Evolutionary conservation across 495 filamentous ascomycete genomes (phyloP).

Genomic region (Lentithecium fluviatile): DNA sequence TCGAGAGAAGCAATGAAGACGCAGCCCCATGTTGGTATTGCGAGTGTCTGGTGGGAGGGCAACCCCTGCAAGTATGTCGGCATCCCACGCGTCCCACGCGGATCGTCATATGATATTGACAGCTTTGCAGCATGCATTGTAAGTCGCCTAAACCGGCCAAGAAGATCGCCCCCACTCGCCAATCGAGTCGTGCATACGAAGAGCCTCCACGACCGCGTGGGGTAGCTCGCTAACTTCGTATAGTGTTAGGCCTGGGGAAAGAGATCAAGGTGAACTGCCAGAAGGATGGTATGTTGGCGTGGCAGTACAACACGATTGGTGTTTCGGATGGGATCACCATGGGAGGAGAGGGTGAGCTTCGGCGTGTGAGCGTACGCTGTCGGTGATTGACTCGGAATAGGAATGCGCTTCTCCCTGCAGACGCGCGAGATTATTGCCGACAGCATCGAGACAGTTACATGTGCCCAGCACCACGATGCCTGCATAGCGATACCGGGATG

Average conservation of each 20-base stretch:
- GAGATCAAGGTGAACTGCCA: slow-evolving; percentile 81
- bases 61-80: slow-evolving; percentile 77
- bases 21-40: slow-evolving; percentile 83
- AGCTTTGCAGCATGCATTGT: slow-evolving; percentile 43
- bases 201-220: neutral
- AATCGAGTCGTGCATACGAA: neutral
- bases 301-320: slow-evolving; percentile 93
- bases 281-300: slow-evolving; percentile 84
- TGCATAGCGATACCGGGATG: slow-evolving; percentile 94
- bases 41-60: slow-evolving; percentile 97
- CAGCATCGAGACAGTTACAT: slow-evolving; percentile 88
- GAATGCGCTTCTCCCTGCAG: slow-evolving; percentile 97
- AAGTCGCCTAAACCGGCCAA: slow-evolving; percentile 14
- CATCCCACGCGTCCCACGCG: slow-evolving; percentile 19
- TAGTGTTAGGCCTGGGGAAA: slow-evolving; percentile 83
- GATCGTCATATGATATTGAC: slow-evolving; percentile 11
- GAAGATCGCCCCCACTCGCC: neutral
- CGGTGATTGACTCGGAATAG: slow-evolving; percentile 48
- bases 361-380: neutral
- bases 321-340: slow-evolving; percentile 95
- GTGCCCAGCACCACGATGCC: slow-evolving; percentile 75
- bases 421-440: slow-evolving; percentile 94
- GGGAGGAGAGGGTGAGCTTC: slow-evolving; percentile 78
- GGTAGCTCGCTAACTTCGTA: slow-evolving; percentile 9
- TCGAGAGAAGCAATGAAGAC: slow-evolving; percentile 82